These are phyloP conservation scores for Aspergillus thermomutatus DNA, from an alignment of 2,329 filamentous ascomycete species.

Conservation along the genomic window DNA sequence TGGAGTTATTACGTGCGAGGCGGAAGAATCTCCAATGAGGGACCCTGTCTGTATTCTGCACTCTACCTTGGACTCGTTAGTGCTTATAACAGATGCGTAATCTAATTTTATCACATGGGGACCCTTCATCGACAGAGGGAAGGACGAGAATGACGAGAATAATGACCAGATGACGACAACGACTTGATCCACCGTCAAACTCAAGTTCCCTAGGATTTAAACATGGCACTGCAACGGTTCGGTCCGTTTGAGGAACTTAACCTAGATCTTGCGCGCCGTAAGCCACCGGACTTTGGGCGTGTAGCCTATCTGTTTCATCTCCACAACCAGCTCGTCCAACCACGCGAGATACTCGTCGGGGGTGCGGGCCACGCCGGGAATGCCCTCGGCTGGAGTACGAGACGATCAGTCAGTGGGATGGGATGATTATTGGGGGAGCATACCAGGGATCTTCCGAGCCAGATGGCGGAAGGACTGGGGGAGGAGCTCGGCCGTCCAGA, in stretches of 20 bases:
- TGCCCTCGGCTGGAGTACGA: constrained; percentile 3
- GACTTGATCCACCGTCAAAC: too few species aligned
- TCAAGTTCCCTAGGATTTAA: too few species aligned
- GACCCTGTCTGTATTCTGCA: background rate
- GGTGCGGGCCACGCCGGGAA: constrained; percentile 8
- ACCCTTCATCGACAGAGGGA: too few species aligned
- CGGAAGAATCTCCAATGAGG: background rate
- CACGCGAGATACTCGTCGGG: constrained; percentile 8
- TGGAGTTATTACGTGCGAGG: background rate
- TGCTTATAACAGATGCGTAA: background rate
- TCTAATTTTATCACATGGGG: background rate
- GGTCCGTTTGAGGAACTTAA: too few species aligned
- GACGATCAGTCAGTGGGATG: background rate
- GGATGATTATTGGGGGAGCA: too few species aligned
- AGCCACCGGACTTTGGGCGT: constrained; percentile 6
- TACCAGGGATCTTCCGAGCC: constrained; percentile 12
- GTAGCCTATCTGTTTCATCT: constrained; percentile 11
- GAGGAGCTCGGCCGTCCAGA: constrained; percentile 6
- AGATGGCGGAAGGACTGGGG: constrained; percentile 8
- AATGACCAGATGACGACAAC: too few species aligned
- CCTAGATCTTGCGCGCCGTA: background rate
- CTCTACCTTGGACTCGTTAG: background rate
- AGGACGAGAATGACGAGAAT: too few species aligned
- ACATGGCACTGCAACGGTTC: too few species aligned
- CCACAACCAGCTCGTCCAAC: constrained; percentile 7